phyloP scores from a whole-genome alignment of 2,329 filamentous ascomycete species.

The Fusarium sp. region DNA sequence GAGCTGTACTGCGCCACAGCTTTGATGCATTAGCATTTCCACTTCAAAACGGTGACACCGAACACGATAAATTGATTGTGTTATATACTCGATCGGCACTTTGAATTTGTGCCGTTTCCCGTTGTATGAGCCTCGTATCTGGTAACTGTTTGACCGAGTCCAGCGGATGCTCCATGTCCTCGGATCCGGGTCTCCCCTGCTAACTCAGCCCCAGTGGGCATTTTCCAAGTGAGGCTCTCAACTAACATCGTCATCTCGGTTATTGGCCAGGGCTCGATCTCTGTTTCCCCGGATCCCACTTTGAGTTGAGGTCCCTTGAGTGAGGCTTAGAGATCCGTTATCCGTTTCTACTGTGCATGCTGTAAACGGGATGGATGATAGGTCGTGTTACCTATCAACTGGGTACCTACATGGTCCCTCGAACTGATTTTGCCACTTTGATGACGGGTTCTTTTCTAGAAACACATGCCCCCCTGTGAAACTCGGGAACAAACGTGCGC shows the following conservation, averaged over 20 bases:
- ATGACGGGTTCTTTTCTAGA: conserved; percentile 34
- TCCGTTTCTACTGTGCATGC: conserved; percentile 1
- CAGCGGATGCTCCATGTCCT: conserved; percentile 8
- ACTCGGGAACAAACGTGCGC: conserved; percentile 8
- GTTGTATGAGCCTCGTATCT: too few species aligned
- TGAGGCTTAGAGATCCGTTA: conserved; percentile 15
- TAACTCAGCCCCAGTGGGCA: conserved; percentile 5
- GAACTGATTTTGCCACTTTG: conserved; percentile 26
- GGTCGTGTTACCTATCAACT: conserved; percentile 3
- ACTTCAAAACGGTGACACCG: conserved; percentile 31
- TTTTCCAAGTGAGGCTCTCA: conserved; percentile 14
- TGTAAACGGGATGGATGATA: too few species aligned
- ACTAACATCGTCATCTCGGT: conserved; percentile 4
- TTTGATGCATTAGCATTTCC: conserved; percentile 17
- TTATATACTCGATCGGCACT: too few species aligned
- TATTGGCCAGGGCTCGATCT: conserved; percentile 1
- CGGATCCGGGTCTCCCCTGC: conserved; percentile 13
- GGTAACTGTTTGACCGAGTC: background rate
- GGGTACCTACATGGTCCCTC: conserved; percentile 17
- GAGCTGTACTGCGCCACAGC: conserved; percentile 21
- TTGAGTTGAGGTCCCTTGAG: conserved; percentile 8
- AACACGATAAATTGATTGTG: conserved; percentile 11
- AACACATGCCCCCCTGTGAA: conserved; percentile 20
- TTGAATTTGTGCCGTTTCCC: too few species aligned
- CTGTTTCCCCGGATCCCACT: conserved; percentile 6